Evolutionary conservation across 1,139 yeast species (phyloP).

Genomic region (Saccharomyces hybrid): DNA sequence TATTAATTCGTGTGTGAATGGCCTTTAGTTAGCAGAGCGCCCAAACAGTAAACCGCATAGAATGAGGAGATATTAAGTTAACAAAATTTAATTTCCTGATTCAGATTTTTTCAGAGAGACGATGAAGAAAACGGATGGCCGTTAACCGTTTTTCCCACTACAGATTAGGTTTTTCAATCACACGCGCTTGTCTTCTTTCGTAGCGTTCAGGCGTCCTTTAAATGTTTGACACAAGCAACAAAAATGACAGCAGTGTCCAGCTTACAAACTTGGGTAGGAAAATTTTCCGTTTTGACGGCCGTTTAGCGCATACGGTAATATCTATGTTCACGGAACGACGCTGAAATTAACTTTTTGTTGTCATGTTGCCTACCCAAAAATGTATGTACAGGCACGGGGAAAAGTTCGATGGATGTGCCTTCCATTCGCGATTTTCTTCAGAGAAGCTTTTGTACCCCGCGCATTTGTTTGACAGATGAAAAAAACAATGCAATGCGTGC

Average conservation of each 20-base stretch:
- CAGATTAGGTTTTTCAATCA: background rate
- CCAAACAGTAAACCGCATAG: background rate
- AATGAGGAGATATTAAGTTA: background rate
- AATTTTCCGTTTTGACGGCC: background rate
- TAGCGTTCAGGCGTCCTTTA: background rate
- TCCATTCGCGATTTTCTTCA: background rate
- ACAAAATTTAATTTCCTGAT: background rate
- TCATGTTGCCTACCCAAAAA: background rate
- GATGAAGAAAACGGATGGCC: background rate
- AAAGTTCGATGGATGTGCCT: background rate
- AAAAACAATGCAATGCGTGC: background rate
- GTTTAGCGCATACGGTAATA: background rate
- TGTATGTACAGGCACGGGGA: background rate
- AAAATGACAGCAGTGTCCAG: background rate
- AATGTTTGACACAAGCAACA: background rate
- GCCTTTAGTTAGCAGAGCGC: background rate
- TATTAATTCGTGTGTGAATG: background rate
- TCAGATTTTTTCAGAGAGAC: background rate
- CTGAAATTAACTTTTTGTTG: background rate
- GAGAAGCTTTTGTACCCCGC: background rate
- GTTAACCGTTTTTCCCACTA: background rate
- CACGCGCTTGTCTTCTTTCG: background rate
- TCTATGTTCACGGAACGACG: background rate
- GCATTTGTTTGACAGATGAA: background rate
- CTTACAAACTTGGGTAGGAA: background rate